These are phyloP conservation scores for Lachancea sp. DNA, from an alignment of 805 yeast species.

Conservation along the genomic window DNA sequence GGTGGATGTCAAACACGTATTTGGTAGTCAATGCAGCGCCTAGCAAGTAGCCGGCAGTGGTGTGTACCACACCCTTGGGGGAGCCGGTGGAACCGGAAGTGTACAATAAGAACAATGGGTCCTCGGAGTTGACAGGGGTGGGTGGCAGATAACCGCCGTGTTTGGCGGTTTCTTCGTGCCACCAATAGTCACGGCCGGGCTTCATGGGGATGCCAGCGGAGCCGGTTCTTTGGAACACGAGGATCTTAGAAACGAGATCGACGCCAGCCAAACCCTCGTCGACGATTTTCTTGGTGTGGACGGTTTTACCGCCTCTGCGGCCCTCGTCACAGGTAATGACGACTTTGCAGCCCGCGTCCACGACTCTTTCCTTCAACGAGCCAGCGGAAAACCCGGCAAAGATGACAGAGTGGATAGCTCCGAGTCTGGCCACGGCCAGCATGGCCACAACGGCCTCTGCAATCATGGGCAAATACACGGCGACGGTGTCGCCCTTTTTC, in stretches of 20 bases:
- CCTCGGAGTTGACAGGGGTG: slow-evolving; percentile 81
- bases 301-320: slow-evolving; percentile 90
- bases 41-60: slow-evolving; percentile 88
- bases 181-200: slow-evolving; percentile 83
- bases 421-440: slow-evolving; percentile 87
- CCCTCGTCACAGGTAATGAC: slow-evolving; percentile 95
- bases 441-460: slow-evolving; percentile 94
- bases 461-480: slow-evolving; percentile 95
- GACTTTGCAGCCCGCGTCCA: slow-evolving; percentile 77
- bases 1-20: slow-evolving; percentile 89
- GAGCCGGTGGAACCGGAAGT: slow-evolving; percentile 98
- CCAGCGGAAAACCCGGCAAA: slow-evolving; percentile 97
- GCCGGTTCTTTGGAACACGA: slow-evolving; percentile 87
- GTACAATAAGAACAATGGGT: slow-evolving; percentile 90
- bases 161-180: slow-evolving; percentile 85
- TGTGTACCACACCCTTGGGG: slow-evolving; percentile 96
- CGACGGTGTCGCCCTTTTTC: slow-evolving; percentile 91
- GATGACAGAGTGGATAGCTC: slow-evolving; percentile 93
- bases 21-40: slow-evolving; percentile 90
- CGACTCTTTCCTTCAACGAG: slow-evolving; percentile 83
- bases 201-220: slow-evolving; percentile 62
- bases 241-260: slow-evolving; percentile 69
- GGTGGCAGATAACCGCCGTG: slow-evolving; percentile 85
- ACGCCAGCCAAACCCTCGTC: slow-evolving; percentile 83
- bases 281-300: slow-evolving; percentile 87